Conservation (phyloP, 805 yeast species). For the Kazachstania viticola region DNA sequence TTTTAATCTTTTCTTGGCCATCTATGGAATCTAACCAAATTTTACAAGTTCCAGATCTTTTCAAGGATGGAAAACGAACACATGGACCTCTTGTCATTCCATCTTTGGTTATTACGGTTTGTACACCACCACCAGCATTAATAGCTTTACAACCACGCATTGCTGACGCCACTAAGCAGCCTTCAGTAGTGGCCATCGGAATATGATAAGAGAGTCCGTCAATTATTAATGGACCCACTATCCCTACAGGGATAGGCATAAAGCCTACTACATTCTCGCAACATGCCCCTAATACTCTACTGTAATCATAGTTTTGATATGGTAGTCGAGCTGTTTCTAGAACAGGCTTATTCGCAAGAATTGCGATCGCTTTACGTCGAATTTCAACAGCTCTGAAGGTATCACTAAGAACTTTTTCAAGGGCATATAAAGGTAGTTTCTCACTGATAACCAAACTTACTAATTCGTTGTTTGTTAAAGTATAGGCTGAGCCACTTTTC, state of each 20-base stretch:
- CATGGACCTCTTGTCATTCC: conserved; percentile 99
- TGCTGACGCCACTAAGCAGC: conserved; percentile 94
- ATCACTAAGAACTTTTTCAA: conserved; percentile 84
- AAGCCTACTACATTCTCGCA: conserved; percentile 97
- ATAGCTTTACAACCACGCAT: conserved; percentile 99
- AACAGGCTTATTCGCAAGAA: conserved; percentile 70
- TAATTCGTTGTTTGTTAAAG: conserved; percentile 63
- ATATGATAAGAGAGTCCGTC: conserved; percentile 83
- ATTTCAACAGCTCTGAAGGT: conserved; percentile 86
- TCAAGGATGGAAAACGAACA: conserved; percentile 73
- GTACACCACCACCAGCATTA: conserved; percentile 93
- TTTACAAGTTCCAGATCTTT: conserved; percentile 89
- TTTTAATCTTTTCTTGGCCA: conserved; percentile 71
- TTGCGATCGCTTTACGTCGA: conserved; percentile 87
- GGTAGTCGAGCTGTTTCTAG: conserved; percentile 67
- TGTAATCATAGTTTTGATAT: conserved; percentile 74
- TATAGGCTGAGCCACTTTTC: conserved; percentile 61
- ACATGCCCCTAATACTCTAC: conserved; percentile 95
- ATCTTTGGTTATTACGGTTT: conserved; percentile 83
- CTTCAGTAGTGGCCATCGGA: conserved; percentile 99
- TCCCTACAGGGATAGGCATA: conserved; percentile 94
- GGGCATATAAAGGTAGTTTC: conserved; percentile 81
- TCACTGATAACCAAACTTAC: conserved; percentile 58
- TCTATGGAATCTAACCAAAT: conserved; percentile 93
- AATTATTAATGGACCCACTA: conserved; percentile 91